Base-by-base conservation (phyloP, 2,329 filamentous ascomycete genomes). In the Fusarium newnesense region DNA sequence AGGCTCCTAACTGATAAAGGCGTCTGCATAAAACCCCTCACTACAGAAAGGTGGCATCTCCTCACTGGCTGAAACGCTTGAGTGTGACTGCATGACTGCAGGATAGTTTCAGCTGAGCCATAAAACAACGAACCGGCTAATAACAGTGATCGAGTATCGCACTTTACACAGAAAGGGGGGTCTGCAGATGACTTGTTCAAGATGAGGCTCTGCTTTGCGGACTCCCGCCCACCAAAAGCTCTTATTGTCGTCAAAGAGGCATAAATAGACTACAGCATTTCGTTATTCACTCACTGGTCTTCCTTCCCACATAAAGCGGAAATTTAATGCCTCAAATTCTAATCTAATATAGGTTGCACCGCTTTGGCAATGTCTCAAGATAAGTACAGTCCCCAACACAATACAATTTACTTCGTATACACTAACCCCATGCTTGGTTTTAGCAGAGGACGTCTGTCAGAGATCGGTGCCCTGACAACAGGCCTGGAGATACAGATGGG, bases 221-320 rank as follows among this genome's bases (percentile, higher is more conserved):
- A 24, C 11, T n/a, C 9, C 9, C 13, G 3, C 7, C 13, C 7
- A 5, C 9, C 44, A 19, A 18, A 18, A 7, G 9, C 4, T 19
- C 9, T n/a, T 8, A 4, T 13, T 34, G 13, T 4, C 24, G 21
- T 11, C 9, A 12, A 7, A 34, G 2, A 34, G 19, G 10, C 47
- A 34, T 24, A 24, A 34, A 24, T 50, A 34, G 28, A 11, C 26
- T n/a, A 11, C 28, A 7, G 12, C 9, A 24, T 18, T 13, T 9
- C 28, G 2, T 18, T 12, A 15, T 24, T 32, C 1, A 3, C 6
- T 16, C 2, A 24, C 13, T 18, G 6, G 4, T 0, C 4, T 34
- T 24, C 6, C 12, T 16, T 16, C 21, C 10, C 10, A 4, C 1
- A 50, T n/a, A 18, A 2, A 34, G 3, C 10, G 19, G 9, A 18